Conservation (phyloP, 2,329 filamentous ascomycete genomes). For the Penicillium glabrum region DNA sequence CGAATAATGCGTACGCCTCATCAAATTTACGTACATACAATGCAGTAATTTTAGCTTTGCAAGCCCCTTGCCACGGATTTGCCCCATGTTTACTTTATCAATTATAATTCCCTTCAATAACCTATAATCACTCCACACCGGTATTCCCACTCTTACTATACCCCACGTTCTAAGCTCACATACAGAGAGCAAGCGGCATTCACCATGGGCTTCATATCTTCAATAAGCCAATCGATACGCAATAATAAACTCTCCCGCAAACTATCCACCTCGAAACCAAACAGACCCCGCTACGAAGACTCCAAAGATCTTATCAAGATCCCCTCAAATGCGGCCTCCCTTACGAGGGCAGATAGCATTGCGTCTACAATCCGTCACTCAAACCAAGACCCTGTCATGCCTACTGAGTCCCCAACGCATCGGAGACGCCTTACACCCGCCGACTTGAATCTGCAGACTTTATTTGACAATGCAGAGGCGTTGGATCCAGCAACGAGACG, state of each 20-base stretch:
- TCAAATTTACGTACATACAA: not conserved
- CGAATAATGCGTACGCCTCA: conserved; percentile 1
- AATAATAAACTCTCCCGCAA: conserved; percentile 17
- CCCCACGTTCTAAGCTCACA: not conserved
- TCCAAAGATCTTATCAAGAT: conserved; percentile 21
- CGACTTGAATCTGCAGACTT: conserved; percentile 9
- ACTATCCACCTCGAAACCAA: conserved; percentile 12
- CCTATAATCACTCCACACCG: not conserved
- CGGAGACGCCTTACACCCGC: conserved; percentile 7
- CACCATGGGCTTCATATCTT: conserved; percentile 22
- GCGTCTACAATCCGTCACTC: conserved; percentile 15
- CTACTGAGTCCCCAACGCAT: conserved; percentile 11
- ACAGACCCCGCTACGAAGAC: conserved; percentile 18
- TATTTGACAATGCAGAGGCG: conserved; percentile 17
- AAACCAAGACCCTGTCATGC: conserved; percentile 5
- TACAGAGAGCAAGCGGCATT: not conserved
- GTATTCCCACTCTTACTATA: not conserved
- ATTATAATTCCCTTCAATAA: not conserved
- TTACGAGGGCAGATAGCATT: conserved; percentile 10
- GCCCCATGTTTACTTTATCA: conserved; percentile 10
- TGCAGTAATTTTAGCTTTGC: conserved; percentile 6
- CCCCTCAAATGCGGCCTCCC: conserved; percentile 12
- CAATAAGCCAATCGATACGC: conserved; percentile 16
- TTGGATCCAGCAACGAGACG: conserved; percentile 6
- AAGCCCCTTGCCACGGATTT: conserved; percentile 16